These are phyloP conservation scores for Xerocomellus dryophilus DNA, from an alignment of 768 basidiomycete species.

Conservation along the genomic window DNA sequence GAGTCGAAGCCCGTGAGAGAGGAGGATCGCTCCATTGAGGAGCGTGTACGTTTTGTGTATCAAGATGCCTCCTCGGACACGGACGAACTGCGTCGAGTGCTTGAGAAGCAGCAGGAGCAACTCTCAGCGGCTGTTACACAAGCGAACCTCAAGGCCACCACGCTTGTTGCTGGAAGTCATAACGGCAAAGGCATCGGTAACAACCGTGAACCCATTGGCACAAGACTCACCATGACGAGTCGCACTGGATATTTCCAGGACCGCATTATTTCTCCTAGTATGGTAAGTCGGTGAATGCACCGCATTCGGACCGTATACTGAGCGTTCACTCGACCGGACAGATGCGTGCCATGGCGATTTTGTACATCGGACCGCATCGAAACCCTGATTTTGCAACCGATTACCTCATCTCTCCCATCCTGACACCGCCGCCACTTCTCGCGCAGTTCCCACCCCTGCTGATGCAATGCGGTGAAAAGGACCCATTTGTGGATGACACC, in stretches of 20 bases:
- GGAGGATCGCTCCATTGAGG: slow-evolving; percentile 71
- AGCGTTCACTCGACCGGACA: slow-evolving; percentile 35
- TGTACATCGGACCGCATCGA: slow-evolving; percentile 91
- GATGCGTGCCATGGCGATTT: slow-evolving; percentile 99
- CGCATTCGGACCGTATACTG: neutral
- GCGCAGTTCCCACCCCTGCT: slow-evolving; percentile 92
- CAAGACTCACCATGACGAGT: slow-evolving; percentile 91
- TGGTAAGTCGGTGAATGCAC: slow-evolving; percentile 58
- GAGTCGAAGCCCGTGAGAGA: slow-evolving; percentile 52
- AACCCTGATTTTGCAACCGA: slow-evolving; percentile 94
- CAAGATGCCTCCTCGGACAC: slow-evolving; percentile 16
- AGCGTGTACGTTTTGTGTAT: slow-evolving; percentile 65
- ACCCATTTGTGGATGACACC: slow-evolving; percentile 95
- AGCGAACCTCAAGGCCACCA: slow-evolving; percentile 46
- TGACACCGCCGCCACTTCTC: slow-evolving; percentile 78
- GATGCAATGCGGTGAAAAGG: slow-evolving; percentile 94
- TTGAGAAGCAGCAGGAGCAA: slow-evolving; percentile 51
- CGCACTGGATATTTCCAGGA: slow-evolving; percentile 93
- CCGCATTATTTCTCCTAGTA: slow-evolving; percentile 88
- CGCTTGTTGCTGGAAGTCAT: slow-evolving; percentile 33
- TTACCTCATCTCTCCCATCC: slow-evolving; percentile 94
- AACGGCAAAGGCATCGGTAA: slow-evolving; percentile 30
- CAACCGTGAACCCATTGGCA: slow-evolving; percentile 68
- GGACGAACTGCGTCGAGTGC: slow-evolving; percentile 15
- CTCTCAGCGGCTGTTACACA: slow-evolving; percentile 50